Percentiles rank a stretch among this genome's conserved stretches.
Conservation (phyloP, 495 filamentous ascomycete genomes). For the Xylaria telfairii region DNA sequence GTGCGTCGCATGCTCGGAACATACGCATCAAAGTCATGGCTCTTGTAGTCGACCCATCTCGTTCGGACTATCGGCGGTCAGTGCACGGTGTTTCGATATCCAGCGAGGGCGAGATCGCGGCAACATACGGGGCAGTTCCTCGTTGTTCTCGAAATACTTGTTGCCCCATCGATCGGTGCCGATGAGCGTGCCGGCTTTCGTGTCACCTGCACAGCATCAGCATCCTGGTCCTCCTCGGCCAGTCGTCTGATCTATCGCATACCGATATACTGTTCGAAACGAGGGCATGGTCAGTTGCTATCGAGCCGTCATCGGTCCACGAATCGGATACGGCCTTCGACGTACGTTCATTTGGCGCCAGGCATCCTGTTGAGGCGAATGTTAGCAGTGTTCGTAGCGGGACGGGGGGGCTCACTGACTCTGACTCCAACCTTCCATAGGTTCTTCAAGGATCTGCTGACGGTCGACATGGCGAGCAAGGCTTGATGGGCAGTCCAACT, state of each 20-base stretch:
- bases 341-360: conserved; percentile 91
- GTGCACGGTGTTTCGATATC: neutral
- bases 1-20: conserved; percentile 30
- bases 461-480: conserved; percentile 83
- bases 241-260: conserved; percentile 32
- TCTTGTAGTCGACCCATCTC: conserved; percentile 96
- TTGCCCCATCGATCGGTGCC: conserved; percentile 91
- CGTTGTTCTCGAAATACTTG: conserved; percentile 95
- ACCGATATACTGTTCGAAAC: conserved; percentile 69
- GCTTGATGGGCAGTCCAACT: conserved; percentile 31
- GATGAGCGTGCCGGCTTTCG: conserved; percentile 89
- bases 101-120: neutral
- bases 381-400: conserved; percentile 23
- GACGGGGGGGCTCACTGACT: conserved; percentile 52
- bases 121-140: conserved; percentile 87
- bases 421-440: conserved; percentile 85
- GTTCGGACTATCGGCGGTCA: conserved; percentile 75
- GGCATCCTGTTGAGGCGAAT: conserved; percentile 67
- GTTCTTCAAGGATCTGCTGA: conserved; percentile 85
- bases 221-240: conserved; percentile 11
- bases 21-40: conserved; percentile 83
- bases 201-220: conserved; percentile 75
- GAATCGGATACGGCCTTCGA: conserved; percentile 45
- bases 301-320: conserved; percentile 28
- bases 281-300: conserved; percentile 35